Percentiles rank a stretch among this genome's conserved stretches.
Evolutionary conservation across 2,329 filamentous ascomycete genomes (phyloP).

Genomic region (Nigrospora osmanthi): DNA sequence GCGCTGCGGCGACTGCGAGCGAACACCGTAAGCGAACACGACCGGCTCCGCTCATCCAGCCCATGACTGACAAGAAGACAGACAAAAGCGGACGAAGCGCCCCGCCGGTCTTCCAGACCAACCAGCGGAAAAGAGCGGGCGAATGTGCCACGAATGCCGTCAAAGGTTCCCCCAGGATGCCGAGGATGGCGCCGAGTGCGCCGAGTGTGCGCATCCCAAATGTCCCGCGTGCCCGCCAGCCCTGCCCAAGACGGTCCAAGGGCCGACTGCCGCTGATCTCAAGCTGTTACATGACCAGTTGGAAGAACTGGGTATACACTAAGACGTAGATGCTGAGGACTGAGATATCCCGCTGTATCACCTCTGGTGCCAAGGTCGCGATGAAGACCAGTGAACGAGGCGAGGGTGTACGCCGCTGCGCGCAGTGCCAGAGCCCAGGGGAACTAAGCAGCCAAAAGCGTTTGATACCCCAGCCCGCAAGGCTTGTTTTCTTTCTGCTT

Average conservation of each 20-base stretch:
- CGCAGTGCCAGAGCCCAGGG: too few relatives aligned
- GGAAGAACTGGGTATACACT: background rate
- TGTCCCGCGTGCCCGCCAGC: constrained; percentile 52
- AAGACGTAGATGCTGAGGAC: background rate
- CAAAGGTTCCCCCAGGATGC: constrained; percentile 44
- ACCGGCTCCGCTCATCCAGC: background rate
- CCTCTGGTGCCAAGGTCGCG: too few relatives aligned
- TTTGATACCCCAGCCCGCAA: too few relatives aligned
- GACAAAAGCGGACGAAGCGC: constrained; percentile 61
- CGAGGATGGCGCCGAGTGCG: constrained; percentile 46
- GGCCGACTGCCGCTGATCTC: background rate
- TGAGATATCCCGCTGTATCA: background rate
- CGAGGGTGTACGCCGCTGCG: too few relatives aligned
- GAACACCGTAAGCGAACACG: constrained; percentile 59
- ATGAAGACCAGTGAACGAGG: too few relatives aligned
- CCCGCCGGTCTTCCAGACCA: constrained; percentile 64
- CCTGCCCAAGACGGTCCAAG: constrained; percentile 44
- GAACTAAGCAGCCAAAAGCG: too few relatives aligned
- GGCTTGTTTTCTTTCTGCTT: too few relatives aligned
- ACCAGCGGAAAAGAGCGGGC: constrained; percentile 43
- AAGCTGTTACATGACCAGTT: background rate
- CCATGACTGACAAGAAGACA: constrained; percentile 19
- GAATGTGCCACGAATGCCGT: constrained; percentile 57
- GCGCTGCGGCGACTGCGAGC: constrained; percentile 73
- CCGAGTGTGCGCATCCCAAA: constrained; percentile 51